Evolutionary conservation across 2,329 filamentous ascomycete genomes (phyloP), one percentile per base, ranked within the genome.

Genomic region (Fusarium algeriense): DNA sequence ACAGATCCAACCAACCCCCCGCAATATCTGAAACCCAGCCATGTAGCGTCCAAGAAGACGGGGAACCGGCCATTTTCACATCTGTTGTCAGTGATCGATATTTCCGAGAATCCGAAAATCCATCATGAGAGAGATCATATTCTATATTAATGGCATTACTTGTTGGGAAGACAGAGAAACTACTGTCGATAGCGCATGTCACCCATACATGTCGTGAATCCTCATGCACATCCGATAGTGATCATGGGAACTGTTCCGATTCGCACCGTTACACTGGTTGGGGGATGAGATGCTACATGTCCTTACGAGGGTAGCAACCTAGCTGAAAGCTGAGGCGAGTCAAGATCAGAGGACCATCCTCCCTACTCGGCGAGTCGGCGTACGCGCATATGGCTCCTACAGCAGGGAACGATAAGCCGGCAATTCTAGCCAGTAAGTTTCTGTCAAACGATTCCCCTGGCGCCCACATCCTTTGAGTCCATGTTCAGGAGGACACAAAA

Each of bases 191-290:
- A 59, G 48, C 44, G 41, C 55, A 60, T 48, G 41, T n/a, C 60
- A 73, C 40, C 48, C 57, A 43, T 30, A 67, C 57, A 73, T 46
- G 64, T 57, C 40, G 64, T 57, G 52, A 59, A 62, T 56, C 56
- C 63, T 43, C 34, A 60, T 64, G 61, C 62, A 57, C 71, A 65
- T 63, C 32, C 55, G 52, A 35, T 53, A 58, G 49, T 43, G 60
- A 71, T 58, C 54, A 60, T 74, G 52, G 74, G 70, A 74, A 64
- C 59, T 40, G 48, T 74, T 76, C 74, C 73, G 73, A 74, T 76
- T 73, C 71, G 73, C 34, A 64, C 46, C 60, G 61, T 67, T 60
- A 53, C 44, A 71, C 46, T 49, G 46, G 37, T 38, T 49, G 52
- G 60, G 60, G 70, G 69, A 73, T 75, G 63, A 57, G 46, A 43